Evolutionary conservation across 1,284 basidiomycete genomes (phyloP), one percentile per base, ranked within the genome.

Genomic region (Ceratobasidium sp.): DNA sequence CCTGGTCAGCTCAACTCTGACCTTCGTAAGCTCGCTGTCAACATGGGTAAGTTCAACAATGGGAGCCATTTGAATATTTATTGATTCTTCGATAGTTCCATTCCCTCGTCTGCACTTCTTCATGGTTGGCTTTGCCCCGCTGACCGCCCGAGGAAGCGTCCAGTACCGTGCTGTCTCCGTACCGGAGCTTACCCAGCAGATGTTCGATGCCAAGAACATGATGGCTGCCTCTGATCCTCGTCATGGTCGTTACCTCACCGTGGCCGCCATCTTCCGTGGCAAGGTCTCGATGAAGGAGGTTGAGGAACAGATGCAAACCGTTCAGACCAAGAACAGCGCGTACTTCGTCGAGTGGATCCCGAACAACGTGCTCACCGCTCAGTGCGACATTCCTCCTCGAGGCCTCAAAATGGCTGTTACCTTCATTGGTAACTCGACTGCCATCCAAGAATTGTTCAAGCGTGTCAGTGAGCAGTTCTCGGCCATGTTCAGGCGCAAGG

Each of bases 311-410:
- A 97, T 98, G 94, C 93, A 97, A 83, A 92, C 92, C 78, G 94
- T 98, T 55, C 96, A 98, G 86, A 93, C 88, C 87, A 98, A 97
- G 89, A 97, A 97, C 87, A 92, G 93, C 36, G 91, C 92, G 18
- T 97, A 96, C 88, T 98, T 98, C 80, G 96, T 98, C 78, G 96
- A 97, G 84, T 98, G 96, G 97, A 98, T 97, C 78, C 96, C 96
- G 77, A 96, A 96, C 89, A 98, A 98, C 81, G 93, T 97, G 75
- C 89, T 94, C 78, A 96, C 94, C 71, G 95, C 96, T 75, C 94
- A 97, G 83, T 86, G 84, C 72, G 79, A 80, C 76, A 79, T 81
- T 73, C 77, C 72, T 71, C 75, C 75, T 39, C 74, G 75, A 50
- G 75, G 75, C 65, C 86, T 94, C 79, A 97, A 96, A 88, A 96